A percentile compares a stretch with the other conserved stretches of the same genome.
Evolutionary conservation across 2,329 filamentous ascomycete genomes (phyloP).

Genomic region (Chaetothyriales sp.): DNA sequence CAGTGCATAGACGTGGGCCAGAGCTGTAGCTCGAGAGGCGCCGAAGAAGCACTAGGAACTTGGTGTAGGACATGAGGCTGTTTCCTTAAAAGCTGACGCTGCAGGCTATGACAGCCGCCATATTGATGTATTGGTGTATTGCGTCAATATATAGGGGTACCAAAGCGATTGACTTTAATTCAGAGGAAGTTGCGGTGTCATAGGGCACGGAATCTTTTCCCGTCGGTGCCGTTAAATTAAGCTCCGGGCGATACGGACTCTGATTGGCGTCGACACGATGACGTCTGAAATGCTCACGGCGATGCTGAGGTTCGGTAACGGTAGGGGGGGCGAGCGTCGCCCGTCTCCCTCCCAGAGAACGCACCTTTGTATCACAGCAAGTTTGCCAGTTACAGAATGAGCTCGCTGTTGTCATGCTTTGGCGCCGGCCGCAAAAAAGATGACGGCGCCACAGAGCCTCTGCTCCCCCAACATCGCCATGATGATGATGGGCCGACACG

Average conservation of each 20-base stretch:
- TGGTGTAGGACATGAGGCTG: too few relatives aligned
- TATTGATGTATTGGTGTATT: too few relatives aligned
- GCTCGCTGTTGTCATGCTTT: conserved; percentile 50
- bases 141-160: too few relatives aligned
- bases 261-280: not conserved
- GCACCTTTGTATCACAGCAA: not conserved
- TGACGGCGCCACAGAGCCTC: conserved; percentile 52
- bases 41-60: too few relatives aligned
- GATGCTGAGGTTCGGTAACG: not conserved
- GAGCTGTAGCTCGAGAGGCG: too few relatives aligned
- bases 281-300: not conserved
- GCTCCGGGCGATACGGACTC: not conserved
- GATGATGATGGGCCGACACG: conserved; percentile 68
- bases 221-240: not conserved
- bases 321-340: too few relatives aligned
- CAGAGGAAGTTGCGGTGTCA: too few relatives aligned
- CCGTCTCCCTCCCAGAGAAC: not conserved
- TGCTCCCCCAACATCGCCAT: conserved; percentile 51
- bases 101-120: too few relatives aligned
- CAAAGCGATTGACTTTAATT: too few relatives aligned
- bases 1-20: too few relatives aligned
- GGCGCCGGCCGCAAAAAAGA: conserved; percentile 37
- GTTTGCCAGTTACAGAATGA: conserved; percentile 5
- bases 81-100: too few relatives aligned
- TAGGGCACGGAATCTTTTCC: too few relatives aligned